A percentile compares a stretch with the other conserved stretches of the same genome.
Evolutionary conservation across 768 basidiomycete genomes (phyloP).

Genomic region (Mycena pura): DNA sequence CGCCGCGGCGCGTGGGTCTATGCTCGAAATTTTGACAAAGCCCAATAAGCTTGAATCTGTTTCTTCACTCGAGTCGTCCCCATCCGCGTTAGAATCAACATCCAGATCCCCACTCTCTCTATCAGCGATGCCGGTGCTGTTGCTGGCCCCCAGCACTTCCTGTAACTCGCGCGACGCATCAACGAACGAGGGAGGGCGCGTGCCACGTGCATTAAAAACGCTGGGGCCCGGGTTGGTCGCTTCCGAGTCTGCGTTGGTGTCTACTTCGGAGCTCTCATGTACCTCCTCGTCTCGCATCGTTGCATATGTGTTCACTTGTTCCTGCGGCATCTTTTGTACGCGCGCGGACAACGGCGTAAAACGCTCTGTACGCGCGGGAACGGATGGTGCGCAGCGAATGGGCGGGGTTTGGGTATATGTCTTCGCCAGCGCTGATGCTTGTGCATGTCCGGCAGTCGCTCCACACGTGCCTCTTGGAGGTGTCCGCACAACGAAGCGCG

Average conservation of each 20-base stretch:
- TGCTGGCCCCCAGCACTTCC: too few relatives aligned
- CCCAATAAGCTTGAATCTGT: constrained; percentile 56
- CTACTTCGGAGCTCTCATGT: too few relatives aligned
- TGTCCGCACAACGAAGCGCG: background rate
- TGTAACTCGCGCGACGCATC: too few relatives aligned
- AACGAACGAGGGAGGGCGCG: too few relatives aligned
- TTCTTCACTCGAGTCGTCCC: constrained; percentile 43
- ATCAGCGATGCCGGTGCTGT: too few relatives aligned
- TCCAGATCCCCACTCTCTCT: background rate
- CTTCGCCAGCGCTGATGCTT: background rate
- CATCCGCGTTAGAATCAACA: constrained; percentile 32
- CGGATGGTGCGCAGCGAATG: constrained; percentile 4
- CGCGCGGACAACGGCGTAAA: background rate
- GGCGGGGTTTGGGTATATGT: constrained; percentile 2
- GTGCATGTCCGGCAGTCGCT: background rate
- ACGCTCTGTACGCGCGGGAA: constrained; percentile 1
- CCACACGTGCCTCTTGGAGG: background rate
- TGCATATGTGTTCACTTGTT: background rate
- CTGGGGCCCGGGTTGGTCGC: too few relatives aligned
- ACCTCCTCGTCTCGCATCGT: background rate
- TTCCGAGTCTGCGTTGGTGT: too few relatives aligned
- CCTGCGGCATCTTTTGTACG: background rate
- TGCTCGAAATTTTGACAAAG: constrained; percentile 85
- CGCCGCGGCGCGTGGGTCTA: constrained; percentile 86
- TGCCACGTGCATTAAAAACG: too few relatives aligned